These are phyloP conservation scores for Lactarius sp. DNA, from an alignment of 768 basidiomycete species.

Conservation along the genomic window DNA sequence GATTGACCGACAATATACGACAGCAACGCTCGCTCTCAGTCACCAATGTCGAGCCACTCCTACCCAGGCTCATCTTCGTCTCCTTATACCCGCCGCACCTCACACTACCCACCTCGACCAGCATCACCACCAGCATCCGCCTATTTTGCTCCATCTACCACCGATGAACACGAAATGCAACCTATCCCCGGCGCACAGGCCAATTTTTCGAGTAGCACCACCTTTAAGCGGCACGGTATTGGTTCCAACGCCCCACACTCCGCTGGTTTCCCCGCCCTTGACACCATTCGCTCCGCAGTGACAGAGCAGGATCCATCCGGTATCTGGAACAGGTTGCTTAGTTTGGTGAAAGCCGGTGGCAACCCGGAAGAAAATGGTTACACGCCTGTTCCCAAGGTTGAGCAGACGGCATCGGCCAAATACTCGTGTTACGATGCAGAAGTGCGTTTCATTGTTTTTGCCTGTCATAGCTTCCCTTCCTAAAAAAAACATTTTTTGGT, in stretches of 20 bases:
- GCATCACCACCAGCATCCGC: conserved; percentile 76
- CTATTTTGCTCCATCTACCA: conserved; percentile 62
- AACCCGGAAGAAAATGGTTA: conserved; percentile 39
- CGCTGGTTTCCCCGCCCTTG: conserved; percentile 39
- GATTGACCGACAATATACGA: no score
- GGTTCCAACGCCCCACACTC: conserved; percentile 32
- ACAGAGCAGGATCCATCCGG: conserved; percentile 31
- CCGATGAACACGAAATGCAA: conserved; percentile 39
- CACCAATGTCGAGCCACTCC: background rate
- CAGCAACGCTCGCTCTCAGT: no score
- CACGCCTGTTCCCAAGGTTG: conserved; percentile 26
- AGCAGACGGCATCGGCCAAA: conserved; percentile 16
- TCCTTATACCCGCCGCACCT: conserved; percentile 10
- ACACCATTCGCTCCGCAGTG: conserved; percentile 29
- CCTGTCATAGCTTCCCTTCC: background rate
- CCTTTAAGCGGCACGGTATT: conserved; percentile 59
- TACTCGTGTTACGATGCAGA: background rate
- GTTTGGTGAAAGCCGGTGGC: conserved; percentile 38
- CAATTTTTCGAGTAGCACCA: conserved; percentile 83
- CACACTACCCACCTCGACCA: conserved; percentile 25
- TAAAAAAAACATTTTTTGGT: conserved; percentile 10
- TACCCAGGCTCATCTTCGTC: background rate
- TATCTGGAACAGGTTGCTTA: conserved; percentile 45
- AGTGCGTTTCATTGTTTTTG: conserved; percentile 12
- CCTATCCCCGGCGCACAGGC: conserved; percentile 59